A percentile compares a stretch with the other conserved stretches of the same genome.
Evolutionary conservation across 2,329 filamentous ascomycete species (phyloP).

Genomic region (Trichoderma sp.): DNA sequence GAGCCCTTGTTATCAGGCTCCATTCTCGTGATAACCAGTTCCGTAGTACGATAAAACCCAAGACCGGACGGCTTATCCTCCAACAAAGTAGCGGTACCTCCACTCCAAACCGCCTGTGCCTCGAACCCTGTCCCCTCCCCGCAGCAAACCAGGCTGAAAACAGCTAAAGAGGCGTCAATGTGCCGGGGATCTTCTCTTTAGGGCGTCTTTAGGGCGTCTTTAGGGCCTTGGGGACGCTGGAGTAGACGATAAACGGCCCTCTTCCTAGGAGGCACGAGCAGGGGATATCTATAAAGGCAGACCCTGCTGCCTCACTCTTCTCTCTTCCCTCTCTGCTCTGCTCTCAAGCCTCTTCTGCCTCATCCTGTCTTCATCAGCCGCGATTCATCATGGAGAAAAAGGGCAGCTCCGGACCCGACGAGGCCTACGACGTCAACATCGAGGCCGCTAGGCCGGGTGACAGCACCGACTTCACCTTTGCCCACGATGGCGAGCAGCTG

Average conservation of each 20-base stretch:
- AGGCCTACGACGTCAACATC: constrained; percentile 35
- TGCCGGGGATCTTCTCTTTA: constrained; percentile 22
- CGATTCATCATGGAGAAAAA: constrained; percentile 32
- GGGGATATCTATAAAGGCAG: constrained; percentile 5
- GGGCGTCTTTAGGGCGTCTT: constrained; percentile 1
- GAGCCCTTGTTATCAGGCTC: not conserved
- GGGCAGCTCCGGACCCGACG: constrained; percentile 27
- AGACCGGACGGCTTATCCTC: too few species aligned
- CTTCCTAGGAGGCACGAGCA: too few species aligned
- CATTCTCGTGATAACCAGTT: not conserved
- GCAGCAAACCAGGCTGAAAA: constrained; percentile 21
- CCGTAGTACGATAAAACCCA: too few species aligned
- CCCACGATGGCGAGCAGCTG: constrained; percentile 49
- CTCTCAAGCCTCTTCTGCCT: not conserved
- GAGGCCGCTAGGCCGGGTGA: constrained; percentile 35
- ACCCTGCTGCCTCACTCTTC: not conserved
- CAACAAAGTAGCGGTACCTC: constrained; percentile 16
- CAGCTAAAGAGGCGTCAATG: constrained; percentile 25
- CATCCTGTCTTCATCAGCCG: not conserved
- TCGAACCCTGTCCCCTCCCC: not conserved
- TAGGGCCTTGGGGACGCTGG: constrained; percentile 15
- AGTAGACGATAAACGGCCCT: not conserved
- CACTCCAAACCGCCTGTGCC: not conserved
- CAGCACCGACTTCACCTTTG: constrained; percentile 42
- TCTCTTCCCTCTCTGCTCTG: not conserved